Evolutionary conservation across 2,329 filamentous ascomycete genomes (phyloP).

Genomic region (Cytospora mali): DNA sequence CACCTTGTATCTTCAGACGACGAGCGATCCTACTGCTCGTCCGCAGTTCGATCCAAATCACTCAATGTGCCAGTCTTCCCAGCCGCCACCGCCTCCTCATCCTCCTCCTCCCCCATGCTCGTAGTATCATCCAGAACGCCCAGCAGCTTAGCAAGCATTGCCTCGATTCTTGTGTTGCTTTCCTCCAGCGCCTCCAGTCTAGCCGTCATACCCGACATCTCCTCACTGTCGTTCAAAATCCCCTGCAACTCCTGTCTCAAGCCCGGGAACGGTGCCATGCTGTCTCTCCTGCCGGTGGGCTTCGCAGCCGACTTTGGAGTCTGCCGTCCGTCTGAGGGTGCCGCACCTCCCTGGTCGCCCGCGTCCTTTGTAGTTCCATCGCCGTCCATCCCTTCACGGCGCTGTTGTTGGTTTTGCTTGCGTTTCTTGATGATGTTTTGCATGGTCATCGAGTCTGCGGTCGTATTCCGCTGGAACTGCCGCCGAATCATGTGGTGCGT

Average conservation of each 20-base stretch:
- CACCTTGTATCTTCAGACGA: neutral
- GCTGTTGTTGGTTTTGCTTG: conserved; percentile 25
- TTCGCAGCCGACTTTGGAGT: conserved; percentile 30
- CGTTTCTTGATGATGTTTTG: conserved; percentile 22
- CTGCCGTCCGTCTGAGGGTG: conserved; percentile 15
- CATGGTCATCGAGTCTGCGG: conserved; percentile 37
- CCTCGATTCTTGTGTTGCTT: conserved; percentile 51
- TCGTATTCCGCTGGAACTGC: conserved; percentile 54
- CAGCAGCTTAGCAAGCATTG: conserved; percentile 47
- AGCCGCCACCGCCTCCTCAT: conserved; percentile 32
- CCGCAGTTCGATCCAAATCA: conserved; percentile 25
- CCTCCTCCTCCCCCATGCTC: conserved; percentile 32
- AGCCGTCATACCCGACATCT: conserved; percentile 46
- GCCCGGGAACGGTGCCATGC: conserved; percentile 55
- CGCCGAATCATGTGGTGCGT: conserved; percentile 60
- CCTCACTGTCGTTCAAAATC: conserved; percentile 51
- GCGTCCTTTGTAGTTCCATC: conserved; percentile 15
- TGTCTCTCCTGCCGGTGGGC: conserved; percentile 48
- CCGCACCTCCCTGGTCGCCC: conserved; percentile 10
- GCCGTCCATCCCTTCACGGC: conserved; percentile 2
- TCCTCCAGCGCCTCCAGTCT: conserved; percentile 55
- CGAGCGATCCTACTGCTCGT: conserved; percentile 16
- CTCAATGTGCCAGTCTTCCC: conserved; percentile 31
- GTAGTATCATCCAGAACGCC: conserved; percentile 30
- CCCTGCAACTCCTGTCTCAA: conserved; percentile 53